phyloP scores from a whole-genome alignment of 2,329 filamentous ascomycete genomes.

The Colletotrichum euphorbiae region DNA sequence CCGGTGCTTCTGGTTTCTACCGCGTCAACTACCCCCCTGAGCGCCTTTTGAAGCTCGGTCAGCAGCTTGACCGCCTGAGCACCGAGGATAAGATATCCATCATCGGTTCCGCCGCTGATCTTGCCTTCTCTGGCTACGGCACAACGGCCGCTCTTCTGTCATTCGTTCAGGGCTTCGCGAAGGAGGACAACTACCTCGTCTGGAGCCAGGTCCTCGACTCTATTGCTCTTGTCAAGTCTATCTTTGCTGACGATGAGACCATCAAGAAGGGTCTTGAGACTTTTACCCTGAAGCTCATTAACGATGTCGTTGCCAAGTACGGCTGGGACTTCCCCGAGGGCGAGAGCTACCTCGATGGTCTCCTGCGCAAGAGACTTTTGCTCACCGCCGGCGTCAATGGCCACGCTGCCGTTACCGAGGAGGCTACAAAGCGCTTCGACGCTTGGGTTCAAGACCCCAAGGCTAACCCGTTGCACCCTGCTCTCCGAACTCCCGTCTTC shows the following conservation, averaged over 20 bases:
- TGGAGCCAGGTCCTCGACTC: slow-evolving; percentile 88
- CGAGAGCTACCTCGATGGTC: slow-evolving; percentile 84
- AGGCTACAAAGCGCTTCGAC: slow-evolving; percentile 83
- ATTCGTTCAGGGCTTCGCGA: slow-evolving; percentile 85
- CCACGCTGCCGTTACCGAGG: slow-evolving; percentile 76
- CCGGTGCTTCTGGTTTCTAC: slow-evolving; percentile 88
- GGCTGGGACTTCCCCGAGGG: slow-evolving; percentile 85
- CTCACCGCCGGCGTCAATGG: slow-evolving; percentile 79
- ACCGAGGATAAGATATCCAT: slow-evolving; percentile 94
- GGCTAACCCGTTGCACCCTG: slow-evolving; percentile 79
- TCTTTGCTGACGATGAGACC: slow-evolving; percentile 82
- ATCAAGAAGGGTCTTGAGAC: slow-evolving; percentile 80
- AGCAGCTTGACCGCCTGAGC: slow-evolving; percentile 79
- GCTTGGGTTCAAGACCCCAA: slow-evolving; percentile 80
- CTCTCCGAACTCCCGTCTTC: slow-evolving; percentile 84
- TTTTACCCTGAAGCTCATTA: slow-evolving; percentile 82
- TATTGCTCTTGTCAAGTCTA: slow-evolving; percentile 80
- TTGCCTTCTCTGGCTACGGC: slow-evolving; percentile 88
- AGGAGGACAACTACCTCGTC: slow-evolving; percentile 87
- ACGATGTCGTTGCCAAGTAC: slow-evolving; percentile 79
- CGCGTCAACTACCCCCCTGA: slow-evolving; percentile 92
- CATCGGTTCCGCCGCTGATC: slow-evolving; percentile 87
- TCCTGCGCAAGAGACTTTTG: slow-evolving; percentile 86
- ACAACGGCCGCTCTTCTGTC: slow-evolving; percentile 84
- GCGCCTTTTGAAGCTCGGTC: slow-evolving; percentile 82